Conservation (phyloP, 768 basidiomycete species). For the Termitomyces titanicus region DNA sequence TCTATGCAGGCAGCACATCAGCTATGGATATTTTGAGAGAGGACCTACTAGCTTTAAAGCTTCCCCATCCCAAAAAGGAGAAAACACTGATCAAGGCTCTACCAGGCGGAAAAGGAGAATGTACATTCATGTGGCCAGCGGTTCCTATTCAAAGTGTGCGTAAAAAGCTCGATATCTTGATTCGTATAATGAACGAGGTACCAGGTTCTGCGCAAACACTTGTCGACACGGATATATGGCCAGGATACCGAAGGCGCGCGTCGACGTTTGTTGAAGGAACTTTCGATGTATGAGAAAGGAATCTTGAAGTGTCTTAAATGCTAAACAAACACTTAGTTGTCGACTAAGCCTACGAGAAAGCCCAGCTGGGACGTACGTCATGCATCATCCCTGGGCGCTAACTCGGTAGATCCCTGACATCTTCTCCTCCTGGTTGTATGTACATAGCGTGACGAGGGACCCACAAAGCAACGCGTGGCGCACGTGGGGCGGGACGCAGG, state of each 20-base stretch:
- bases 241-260: conserved; percentile 7
- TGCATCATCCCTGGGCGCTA: background rate
- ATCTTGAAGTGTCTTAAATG: background rate
- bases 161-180: conserved; percentile 1
- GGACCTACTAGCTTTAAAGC: conserved; percentile 32
- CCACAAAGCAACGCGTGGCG: background rate
- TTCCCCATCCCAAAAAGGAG: conserved; percentile 34
- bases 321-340: conserved; percentile 5
- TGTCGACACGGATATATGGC: conserved; percentile 9
- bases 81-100: conserved; percentile 27
- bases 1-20: conserved; percentile 24
- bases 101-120: conserved; percentile 20
- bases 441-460: conserved; percentile 2
- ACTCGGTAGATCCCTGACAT: background rate
- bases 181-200: background rate
- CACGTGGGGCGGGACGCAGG: background rate
- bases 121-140: conserved; percentile 18
- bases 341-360: conserved; percentile 3
- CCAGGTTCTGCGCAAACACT: conserved; percentile 19
- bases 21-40: conserved; percentile 24
- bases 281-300: conserved; percentile 26
- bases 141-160: background rate
- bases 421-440: background rate
- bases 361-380: conserved; percentile 8
- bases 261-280: conserved; percentile 13